phyloP scores from a whole-genome alignment of 2,329 filamentous ascomycete species.

The Kalaharituber pfeilii region DNA sequence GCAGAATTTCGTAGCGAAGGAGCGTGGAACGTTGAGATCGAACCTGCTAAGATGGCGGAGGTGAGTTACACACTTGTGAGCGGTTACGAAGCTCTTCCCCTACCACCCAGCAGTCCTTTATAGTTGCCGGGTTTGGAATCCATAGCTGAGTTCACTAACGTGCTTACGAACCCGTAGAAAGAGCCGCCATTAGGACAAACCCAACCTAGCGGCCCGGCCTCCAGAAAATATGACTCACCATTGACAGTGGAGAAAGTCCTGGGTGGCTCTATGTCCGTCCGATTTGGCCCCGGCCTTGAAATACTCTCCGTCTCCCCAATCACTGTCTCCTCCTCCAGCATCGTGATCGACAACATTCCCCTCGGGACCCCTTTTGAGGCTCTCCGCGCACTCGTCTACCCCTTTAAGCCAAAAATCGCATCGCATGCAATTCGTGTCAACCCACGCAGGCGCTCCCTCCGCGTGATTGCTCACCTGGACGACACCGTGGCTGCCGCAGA shows the following conservation, averaged over 20 bases:
- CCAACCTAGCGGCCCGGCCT: neutral
- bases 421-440: slow-evolving; percentile 7
- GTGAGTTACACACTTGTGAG: no score
- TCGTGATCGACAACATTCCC: neutral
- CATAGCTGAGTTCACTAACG: neutral
- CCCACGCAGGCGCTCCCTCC: slow-evolving; percentile 2
- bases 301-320: neutral
- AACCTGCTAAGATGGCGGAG: no score
- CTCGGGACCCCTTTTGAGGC: neutral
- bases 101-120: no score
- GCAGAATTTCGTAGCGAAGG: no score
- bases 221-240: neutral
- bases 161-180: neutral
- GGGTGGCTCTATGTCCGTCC: neutral
- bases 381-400: slow-evolving; percentile 4
- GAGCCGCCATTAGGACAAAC: neutral
- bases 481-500: slow-evolving; percentile 2
- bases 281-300: neutral
- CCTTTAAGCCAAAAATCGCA: slow-evolving; percentile 5
- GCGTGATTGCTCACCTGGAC: slow-evolving; percentile 9
- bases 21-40: no score
- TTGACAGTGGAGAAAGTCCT: neutral
- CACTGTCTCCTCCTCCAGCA: neutral
- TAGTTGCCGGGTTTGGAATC: neutral
- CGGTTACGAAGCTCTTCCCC: no score